Conservation (phyloP, 176 grass and related monocot genomes). For the Paspalum notatum region DNA sequence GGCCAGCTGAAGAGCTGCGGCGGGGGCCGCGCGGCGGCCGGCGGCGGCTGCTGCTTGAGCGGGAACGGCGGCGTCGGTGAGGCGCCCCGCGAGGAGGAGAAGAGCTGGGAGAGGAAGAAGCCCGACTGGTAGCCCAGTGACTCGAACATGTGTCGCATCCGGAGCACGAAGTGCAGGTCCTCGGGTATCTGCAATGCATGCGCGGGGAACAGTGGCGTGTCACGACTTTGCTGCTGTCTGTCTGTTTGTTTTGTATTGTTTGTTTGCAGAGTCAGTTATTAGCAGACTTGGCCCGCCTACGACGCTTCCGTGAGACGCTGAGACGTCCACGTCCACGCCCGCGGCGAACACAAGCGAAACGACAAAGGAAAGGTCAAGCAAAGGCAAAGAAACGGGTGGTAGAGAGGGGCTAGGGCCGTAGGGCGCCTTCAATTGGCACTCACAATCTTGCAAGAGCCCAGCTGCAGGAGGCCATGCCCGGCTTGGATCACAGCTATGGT, state of each 20-base stretch:
- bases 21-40: constrained; percentile 38
- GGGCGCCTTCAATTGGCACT: constrained; percentile 47
- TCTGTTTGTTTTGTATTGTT: too few species aligned
- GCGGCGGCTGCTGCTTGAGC: constrained; percentile 61
- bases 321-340: constrained; percentile 40
- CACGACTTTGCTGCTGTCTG: neutral
- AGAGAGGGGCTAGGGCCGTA: neutral
- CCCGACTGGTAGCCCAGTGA: constrained; percentile 97
- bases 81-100: constrained; percentile 75
- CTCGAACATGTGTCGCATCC: constrained; percentile 99
- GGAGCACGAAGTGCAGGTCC: constrained; percentile 96
- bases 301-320: constrained; percentile 25
- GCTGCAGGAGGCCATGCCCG: constrained; percentile 93
- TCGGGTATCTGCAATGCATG: constrained; percentile 73
- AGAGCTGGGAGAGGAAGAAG: constrained; percentile 98
- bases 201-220: constrained; percentile 6
- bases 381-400: neutral
- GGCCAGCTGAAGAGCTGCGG: constrained; percentile 60
- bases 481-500: constrained; percentile 99
- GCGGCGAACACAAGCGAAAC: constrained; percentile 16
- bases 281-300: neutral
- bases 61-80: constrained; percentile 61
- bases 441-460: constrained; percentile 98
- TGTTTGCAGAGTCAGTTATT: too few species aligned
- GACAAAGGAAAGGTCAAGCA: constrained; percentile 35